phyloP scores from a whole-genome alignment of 441 rosid genomes.

The Macaranga tanarius region DNA sequence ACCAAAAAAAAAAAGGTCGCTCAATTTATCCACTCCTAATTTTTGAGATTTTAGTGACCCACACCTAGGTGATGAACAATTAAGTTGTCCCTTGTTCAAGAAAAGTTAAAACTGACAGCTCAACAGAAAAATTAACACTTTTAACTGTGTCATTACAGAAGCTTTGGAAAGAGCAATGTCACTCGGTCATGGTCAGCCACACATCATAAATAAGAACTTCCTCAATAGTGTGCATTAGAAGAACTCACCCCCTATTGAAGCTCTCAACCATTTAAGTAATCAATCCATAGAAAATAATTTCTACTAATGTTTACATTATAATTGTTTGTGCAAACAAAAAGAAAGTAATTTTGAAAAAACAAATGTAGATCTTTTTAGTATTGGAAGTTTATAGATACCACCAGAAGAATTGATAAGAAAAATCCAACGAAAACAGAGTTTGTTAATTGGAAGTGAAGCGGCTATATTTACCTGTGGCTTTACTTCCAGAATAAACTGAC shows the following conservation, averaged over 20 bases:
- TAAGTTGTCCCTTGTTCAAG: neutral
- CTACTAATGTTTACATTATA: neutral
- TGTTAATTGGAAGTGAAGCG: neutral
- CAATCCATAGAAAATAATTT: no score
- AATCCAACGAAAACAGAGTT: neutral
- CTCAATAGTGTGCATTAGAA: neutral
- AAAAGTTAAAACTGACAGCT: neutral
- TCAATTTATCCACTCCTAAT: neutral
- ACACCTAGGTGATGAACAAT: neutral
- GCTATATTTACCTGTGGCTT: slow-evolving; percentile 58
- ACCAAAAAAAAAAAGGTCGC: no score
- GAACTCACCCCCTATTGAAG: neutral
- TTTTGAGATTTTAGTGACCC: neutral
- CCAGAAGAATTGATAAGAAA: neutral
- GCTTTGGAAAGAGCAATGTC: neutral
- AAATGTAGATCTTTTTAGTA: neutral
- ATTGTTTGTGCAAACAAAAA: neutral
- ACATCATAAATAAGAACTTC: neutral
- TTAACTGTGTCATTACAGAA: neutral
- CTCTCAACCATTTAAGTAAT: neutral
- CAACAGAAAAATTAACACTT: neutral
- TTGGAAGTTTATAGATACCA: neutral
- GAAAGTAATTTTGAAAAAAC: no score
- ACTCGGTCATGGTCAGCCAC: neutral
- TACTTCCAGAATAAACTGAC: slow-evolving; percentile 72